phyloP scores from a whole-genome alignment of 2,329 filamentous ascomycete genomes.

The Cordyceps cateniannulata region DNA sequence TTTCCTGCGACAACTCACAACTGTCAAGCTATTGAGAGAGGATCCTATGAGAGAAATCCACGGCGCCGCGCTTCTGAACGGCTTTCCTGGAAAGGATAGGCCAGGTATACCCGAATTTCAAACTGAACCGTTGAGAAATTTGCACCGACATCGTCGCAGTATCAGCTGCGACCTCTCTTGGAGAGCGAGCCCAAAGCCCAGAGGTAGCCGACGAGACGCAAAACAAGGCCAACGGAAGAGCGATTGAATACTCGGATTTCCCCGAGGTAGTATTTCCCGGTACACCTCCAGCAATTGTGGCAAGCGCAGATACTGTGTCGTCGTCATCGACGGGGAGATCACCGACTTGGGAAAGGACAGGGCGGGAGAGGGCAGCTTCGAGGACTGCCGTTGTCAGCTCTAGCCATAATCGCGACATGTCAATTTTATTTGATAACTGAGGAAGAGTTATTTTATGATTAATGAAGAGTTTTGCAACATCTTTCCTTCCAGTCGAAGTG shows the following conservation, averaged over 20 bases:
- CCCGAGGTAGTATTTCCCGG: constrained; percentile 2
- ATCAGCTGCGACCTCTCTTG: too few relatives aligned
- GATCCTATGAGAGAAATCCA: neutral
- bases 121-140: too few relatives aligned
- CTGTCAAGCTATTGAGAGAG: neutral
- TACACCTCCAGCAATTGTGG: neutral
- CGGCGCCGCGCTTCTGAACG: neutral
- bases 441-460: too few relatives aligned
- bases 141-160: too few relatives aligned
- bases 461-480: too few relatives aligned
- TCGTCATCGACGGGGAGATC: neutral
- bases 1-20: constrained; percentile 17
- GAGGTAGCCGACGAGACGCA: neutral
- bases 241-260: constrained; percentile 6
- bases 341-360: neutral
- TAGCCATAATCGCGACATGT: constrained; percentile 7
- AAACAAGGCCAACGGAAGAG: neutral
- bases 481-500: too few relatives aligned
- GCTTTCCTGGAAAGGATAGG: too few relatives aligned
- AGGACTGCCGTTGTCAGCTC: constrained; percentile 3
- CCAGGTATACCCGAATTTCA: too few relatives aligned
- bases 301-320: neutral
- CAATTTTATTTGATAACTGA: constrained; percentile 1
- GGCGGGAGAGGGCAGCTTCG: neutral
- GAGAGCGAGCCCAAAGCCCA: neutral